Conservation (phyloP, 1,284 basidiomycete genomes). For the Apiotrichum domesticum region DNA sequence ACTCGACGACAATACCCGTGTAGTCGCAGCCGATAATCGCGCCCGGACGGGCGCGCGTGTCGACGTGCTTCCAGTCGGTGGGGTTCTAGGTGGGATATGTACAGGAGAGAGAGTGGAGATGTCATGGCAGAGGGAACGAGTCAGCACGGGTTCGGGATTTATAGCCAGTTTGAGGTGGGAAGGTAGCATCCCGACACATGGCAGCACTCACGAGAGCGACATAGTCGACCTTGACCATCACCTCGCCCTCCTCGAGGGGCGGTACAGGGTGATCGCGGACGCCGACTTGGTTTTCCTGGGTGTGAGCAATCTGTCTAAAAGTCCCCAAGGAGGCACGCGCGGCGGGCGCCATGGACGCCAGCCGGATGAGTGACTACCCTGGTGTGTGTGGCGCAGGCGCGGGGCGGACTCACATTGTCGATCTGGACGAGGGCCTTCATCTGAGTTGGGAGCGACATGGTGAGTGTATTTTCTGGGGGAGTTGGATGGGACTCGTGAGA, state of each 20-base stretch:
- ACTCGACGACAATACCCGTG: slow-evolving; percentile 48
- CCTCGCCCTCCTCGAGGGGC: slow-evolving; percentile 31
- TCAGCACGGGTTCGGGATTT: no score
- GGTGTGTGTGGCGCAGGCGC: not conserved
- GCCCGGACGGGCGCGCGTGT: slow-evolving; percentile 4
- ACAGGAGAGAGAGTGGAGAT: not conserved
- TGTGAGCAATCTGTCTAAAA: not conserved
- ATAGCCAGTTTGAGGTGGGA: no score
- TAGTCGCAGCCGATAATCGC: slow-evolving; percentile 39
- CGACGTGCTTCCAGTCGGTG: slow-evolving; percentile 41
- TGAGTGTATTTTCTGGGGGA: not conserved
- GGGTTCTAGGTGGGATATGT: slow-evolving; percentile 24
- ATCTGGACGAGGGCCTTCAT: slow-evolving; percentile 31
- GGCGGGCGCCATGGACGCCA: not conserved
- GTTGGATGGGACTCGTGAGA: no score
- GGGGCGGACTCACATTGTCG: slow-evolving; percentile 9
- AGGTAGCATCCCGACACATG: not conserved
- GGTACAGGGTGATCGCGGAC: slow-evolving; percentile 34
- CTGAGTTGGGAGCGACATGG: slow-evolving; percentile 15
- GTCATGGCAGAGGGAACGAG: not conserved
- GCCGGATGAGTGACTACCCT: not conserved
- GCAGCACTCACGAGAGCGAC: slow-evolving; percentile 28
- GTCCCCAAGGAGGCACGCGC: no score
- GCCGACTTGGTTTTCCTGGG: not conserved
- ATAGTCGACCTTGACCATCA: slow-evolving; percentile 43